These are phyloP conservation scores for Rhizopus delemar DNA, from an alignment of 371 early-diverging fungal species.

Conservation along the genomic window DNA sequence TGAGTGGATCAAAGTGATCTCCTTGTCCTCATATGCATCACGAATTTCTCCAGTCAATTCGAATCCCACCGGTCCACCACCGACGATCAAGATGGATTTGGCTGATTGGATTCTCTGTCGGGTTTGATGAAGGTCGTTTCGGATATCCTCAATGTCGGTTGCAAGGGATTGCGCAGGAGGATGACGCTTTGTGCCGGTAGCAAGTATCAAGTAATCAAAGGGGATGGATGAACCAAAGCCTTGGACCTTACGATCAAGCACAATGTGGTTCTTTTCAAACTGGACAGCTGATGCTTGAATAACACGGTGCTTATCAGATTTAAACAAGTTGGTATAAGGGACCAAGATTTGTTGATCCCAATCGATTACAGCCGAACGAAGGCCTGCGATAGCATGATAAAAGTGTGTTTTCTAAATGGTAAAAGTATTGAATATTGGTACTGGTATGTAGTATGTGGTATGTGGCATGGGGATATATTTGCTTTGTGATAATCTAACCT, in stretches of 20 bases:
- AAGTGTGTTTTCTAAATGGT: slow-evolving; percentile 31
- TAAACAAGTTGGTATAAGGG: slow-evolving; percentile 36
- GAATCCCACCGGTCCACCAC: slow-evolving; percentile 60
- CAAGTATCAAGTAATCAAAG: slow-evolving; percentile 29
- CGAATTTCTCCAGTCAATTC: slow-evolving; percentile 60
- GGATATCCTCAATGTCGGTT: slow-evolving; percentile 23
- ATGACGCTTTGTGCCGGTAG: slow-evolving; percentile 34
- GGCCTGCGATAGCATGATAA: slow-evolving; percentile 34
- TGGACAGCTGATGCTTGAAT: slow-evolving; percentile 30
- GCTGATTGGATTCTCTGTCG: slow-evolving; percentile 42
- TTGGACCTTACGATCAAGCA: slow-evolving; percentile 18
- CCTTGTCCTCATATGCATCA: slow-evolving; percentile 37
- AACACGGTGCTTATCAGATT: slow-evolving; percentile 24
- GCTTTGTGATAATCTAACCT: slow-evolving; percentile 9
- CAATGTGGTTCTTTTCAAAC: slow-evolving; percentile 18
- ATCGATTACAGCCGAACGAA: slow-evolving; percentile 29
- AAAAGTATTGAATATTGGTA: too few species aligned
- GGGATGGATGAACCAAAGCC: slow-evolving; percentile 17
- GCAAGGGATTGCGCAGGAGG: slow-evolving; percentile 20
- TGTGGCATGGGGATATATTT: too few species aligned
- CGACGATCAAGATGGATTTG: slow-evolving; percentile 53
- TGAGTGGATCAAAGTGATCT: slow-evolving; percentile 53
- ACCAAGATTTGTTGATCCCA: slow-evolving; percentile 27
- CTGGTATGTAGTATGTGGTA: too few species aligned
- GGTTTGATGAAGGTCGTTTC: slow-evolving; percentile 26